These are phyloP conservation scores for Pichia pseudocactophila DNA, from an alignment of 805 yeast species.

Conservation along the genomic window DNA sequence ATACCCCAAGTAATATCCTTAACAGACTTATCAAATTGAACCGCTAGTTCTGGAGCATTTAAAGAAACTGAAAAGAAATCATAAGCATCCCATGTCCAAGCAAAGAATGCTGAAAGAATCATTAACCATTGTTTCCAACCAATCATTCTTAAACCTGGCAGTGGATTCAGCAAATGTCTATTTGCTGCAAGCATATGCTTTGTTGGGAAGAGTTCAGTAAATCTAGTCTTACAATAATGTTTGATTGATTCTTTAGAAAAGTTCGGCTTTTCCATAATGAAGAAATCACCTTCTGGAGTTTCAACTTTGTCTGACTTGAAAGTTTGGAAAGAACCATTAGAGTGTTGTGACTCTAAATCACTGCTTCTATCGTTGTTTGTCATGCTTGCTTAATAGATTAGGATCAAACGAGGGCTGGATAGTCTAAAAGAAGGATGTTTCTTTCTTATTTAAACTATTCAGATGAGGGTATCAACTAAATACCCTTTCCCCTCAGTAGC, in stretches of 20 bases:
- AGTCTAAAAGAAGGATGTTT: no score
- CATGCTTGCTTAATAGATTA: no score
- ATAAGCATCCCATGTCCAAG: constrained; percentile 62
- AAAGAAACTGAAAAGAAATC: constrained; percentile 53
- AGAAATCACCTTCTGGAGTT: background rate
- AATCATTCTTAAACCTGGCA: constrained; percentile 45
- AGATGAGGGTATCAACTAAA: no score
- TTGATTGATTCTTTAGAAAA: constrained; percentile 26
- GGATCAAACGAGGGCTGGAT: no score
- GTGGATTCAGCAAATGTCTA: constrained; percentile 47
- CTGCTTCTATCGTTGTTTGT: no score
- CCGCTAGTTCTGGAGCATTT: constrained; percentile 40
- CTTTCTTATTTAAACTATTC: no score
- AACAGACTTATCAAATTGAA: constrained; percentile 34
- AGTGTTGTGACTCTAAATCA: background rate
- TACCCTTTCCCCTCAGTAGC: no score
- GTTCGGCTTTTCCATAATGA: constrained; percentile 21
- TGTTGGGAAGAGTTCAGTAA: constrained; percentile 42
- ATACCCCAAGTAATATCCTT: constrained; percentile 57
- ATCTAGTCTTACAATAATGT: constrained; percentile 35
- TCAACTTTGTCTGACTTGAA: background rate
- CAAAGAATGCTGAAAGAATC: constrained; percentile 43
- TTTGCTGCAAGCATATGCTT: constrained; percentile 31
- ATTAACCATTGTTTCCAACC: constrained; percentile 48
- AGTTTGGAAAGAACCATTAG: background rate